Evolutionary conservation across 2,329 filamentous ascomycete genomes (phyloP).

Genomic region (Knoxdaviesia capensis): DNA sequence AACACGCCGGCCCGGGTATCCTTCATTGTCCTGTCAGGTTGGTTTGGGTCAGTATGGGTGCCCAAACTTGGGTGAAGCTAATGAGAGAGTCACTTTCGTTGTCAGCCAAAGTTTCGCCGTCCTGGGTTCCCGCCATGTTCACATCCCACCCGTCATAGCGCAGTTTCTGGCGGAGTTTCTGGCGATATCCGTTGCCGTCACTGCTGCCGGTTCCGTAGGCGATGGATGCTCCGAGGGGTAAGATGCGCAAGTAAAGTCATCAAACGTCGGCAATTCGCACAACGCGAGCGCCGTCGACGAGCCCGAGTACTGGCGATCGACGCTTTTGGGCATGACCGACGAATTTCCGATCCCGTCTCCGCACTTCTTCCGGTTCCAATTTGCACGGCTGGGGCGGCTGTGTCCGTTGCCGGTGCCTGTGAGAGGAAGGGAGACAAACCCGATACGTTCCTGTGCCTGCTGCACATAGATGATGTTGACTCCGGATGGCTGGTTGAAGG

Average conservation of each 20-base stretch:
- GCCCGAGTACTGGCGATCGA: no score
- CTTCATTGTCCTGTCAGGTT: constrained; percentile 6
- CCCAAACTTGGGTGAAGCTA: neutral
- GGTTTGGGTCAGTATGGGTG: neutral
- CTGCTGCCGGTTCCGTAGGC: constrained; percentile 11
- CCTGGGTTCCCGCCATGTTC: constrained; percentile 20
- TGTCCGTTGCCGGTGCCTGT: no score
- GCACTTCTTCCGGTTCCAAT: no score
- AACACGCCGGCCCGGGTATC: constrained; percentile 5
- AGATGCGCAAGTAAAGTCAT: constrained; percentile 10
- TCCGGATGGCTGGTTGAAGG: no score
- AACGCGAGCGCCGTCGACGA: no score
- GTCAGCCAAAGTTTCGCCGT: constrained; percentile 16
- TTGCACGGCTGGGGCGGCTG: no score
- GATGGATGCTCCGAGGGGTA: constrained; percentile 16
- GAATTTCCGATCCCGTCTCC: no score
- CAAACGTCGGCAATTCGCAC: neutral
- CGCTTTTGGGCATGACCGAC: no score
- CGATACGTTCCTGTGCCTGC: no score
- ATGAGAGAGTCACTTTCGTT: constrained; percentile 1
- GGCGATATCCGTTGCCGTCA: constrained; percentile 16
- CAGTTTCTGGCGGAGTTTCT: constrained; percentile 12
- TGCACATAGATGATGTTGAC: no score
- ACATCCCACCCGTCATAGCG: constrained; percentile 10
- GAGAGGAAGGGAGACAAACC: no score